Base-by-base conservation (phyloP, 495 filamentous ascomycete genomes). In the Parachaetomium inaequale region DNA sequence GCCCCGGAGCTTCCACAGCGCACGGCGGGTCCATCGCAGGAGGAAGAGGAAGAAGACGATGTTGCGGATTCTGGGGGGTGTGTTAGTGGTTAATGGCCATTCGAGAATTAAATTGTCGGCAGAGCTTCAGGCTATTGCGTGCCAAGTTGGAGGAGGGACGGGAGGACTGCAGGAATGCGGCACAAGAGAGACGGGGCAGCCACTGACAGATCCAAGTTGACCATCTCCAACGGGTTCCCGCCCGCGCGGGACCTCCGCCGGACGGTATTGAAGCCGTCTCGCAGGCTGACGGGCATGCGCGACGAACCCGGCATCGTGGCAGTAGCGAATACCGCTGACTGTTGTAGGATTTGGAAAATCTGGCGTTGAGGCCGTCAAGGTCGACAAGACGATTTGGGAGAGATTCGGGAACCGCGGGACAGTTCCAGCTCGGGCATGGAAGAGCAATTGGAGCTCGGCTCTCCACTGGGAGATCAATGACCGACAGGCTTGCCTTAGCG, bases 21-120 rank as follows among this genome's bases (percentile, higher is more conserved):
- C 83, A 72, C 89, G 93, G 63, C 92, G 88, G 14, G 87, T 86
- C 81, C 92, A 93, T 66, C 93, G 86, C 38, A 98, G 79, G 43
- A 98, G 73, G 78, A 98, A 97, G 61, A 94, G 83, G 70, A 92
- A 81, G 74, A 99, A 96, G 46, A 98, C 75, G 46, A 96, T 81
- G 71, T 97, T 97, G 43, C 89, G 89, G 58, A 96, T 64, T 47
- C 93, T 94, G 67, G 7, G 36, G 36, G 23, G 12, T 17, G 43
- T 25, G 60, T 65, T 42, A 61, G 55, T 43, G 65, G 68, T 47
- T 23, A 46, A 31, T 64, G 52, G 29, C 50, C 51, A 52, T 53
- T 26, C 25, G n/a, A 46, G 40, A 23, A 31, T 23, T 25, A 36
- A 17, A 29, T 49, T 17, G 17, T 36, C 23, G 28, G 28, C 28